Percentiles rank a stretch among this genome's conserved stretches.
Conservation (phyloP, 2,329 filamentous ascomycete genomes). For the Ceratocystiopsis minuta region DNA sequence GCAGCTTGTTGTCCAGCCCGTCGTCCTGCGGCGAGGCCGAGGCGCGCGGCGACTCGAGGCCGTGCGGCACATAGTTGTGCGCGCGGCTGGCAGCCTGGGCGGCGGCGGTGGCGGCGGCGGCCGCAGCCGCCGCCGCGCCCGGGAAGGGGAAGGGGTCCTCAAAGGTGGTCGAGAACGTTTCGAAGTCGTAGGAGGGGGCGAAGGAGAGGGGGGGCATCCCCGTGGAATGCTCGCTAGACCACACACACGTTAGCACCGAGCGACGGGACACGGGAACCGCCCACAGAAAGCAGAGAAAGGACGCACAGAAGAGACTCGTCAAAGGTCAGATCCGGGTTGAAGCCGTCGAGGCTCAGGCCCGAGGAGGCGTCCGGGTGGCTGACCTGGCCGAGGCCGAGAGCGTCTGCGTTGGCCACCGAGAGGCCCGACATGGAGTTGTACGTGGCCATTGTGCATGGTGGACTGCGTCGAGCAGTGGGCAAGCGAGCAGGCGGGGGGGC, state of each 20-base stretch:
- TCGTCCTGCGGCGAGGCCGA: slow-evolving; percentile 32
- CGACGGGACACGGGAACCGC: background rate
- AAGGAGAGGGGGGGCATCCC: slow-evolving; percentile 30
- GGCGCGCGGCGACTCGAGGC: slow-evolving; percentile 15
- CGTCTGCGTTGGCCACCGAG: slow-evolving; percentile 25
- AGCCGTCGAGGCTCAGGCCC: slow-evolving; percentile 28
- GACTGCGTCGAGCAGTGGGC: background rate
- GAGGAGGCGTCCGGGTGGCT: slow-evolving; percentile 16
- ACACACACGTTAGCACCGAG: background rate
- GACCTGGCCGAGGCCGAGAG: slow-evolving; percentile 27
- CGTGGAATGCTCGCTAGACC: slow-evolving; percentile 23
- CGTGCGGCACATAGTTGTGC: slow-evolving; percentile 1
- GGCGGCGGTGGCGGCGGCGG: slow-evolving; percentile 2
- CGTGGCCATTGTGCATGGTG: slow-evolving; percentile 27
- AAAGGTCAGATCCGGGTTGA: slow-evolving; percentile 34
- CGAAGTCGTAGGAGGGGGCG: slow-evolving; percentile 41
- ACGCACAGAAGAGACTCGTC: slow-evolving; percentile 39
- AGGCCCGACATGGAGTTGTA: slow-evolving; percentile 39
- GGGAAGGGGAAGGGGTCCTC: slow-evolving; percentile 48
- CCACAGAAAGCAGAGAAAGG: background rate
- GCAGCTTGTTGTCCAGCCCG: slow-evolving; percentile 45
- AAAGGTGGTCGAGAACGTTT: slow-evolving; percentile 41
- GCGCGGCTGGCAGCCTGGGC: slow-evolving; percentile 10
- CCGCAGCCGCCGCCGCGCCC: slow-evolving; percentile 1
- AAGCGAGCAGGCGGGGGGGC: too few species aligned